Conservation (phyloP, 768 basidiomycete genomes). For the Cyathus striatus region DNA sequence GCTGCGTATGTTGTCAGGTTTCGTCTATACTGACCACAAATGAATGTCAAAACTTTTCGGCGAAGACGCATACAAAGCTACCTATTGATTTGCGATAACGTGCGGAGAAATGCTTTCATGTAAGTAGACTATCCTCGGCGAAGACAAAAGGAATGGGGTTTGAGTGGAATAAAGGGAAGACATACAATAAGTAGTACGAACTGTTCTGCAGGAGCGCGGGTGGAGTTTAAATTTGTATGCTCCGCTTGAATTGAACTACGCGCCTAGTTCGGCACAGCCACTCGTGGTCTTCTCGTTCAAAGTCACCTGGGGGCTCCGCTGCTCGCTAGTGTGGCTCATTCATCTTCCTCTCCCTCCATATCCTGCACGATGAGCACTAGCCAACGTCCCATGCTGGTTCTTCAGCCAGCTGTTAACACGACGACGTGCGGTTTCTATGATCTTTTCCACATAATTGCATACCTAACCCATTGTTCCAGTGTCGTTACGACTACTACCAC, state of each 20-base stretch:
- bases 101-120: too few relatives aligned
- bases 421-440: constrained; percentile 54
- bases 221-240: constrained; percentile 1
- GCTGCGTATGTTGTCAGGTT: too few relatives aligned
- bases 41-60: too few relatives aligned
- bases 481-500: constrained; percentile 91
- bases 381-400: constrained; percentile 61
- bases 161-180: too few relatives aligned
- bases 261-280: background rate
- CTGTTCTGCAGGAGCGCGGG: too few relatives aligned
- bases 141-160: too few relatives aligned
- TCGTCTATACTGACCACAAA: too few relatives aligned
- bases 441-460: background rate
- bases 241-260: constrained; percentile 1
- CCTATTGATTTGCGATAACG: too few relatives aligned
- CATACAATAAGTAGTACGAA: too few relatives aligned
- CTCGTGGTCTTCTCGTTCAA: background rate
- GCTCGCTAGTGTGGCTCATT: constrained; percentile 10
- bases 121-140: too few relatives aligned
- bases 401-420: constrained; percentile 80
- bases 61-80: too few relatives aligned
- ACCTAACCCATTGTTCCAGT: constrained; percentile 33
- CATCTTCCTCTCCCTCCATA: constrained; percentile 13
- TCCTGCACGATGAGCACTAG: constrained; percentile 51
- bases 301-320: background rate